Percentiles rank a stretch among this genome's conserved stretches.
Conservation (phyloP, 768 basidiomycete genomes). For the Tricholoma hemisulphureum region DNA sequence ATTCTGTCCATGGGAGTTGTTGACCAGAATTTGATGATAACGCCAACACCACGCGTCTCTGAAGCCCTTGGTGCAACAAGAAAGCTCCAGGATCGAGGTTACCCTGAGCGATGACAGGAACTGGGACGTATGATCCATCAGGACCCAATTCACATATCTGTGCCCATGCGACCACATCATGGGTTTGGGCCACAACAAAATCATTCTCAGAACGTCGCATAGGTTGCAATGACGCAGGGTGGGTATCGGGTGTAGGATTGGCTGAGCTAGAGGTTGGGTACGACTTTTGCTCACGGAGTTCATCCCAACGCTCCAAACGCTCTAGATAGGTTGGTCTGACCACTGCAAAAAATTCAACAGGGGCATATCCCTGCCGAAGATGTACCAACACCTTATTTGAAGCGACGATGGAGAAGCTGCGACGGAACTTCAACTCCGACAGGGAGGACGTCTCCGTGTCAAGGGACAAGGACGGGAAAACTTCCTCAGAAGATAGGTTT, state of each 20-base stretch:
- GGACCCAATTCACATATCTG: conserved; percentile 85
- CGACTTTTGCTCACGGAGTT: conserved; percentile 76
- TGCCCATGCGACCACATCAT: conserved; percentile 88
- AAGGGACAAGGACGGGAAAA: conserved; percentile 71
- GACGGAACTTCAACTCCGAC: conserved; percentile 81
- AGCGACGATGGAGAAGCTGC: conserved; percentile 76
- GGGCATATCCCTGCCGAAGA: conserved; percentile 74
- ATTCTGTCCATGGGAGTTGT: conserved; percentile 83
- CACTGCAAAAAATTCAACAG: conserved; percentile 88
- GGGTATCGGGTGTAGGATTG: conserved; percentile 38
- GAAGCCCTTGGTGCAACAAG: conserved; percentile 89
- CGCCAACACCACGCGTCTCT: conserved; percentile 74
- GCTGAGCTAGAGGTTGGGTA: conserved; percentile 37
- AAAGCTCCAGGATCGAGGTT: conserved; percentile 82
- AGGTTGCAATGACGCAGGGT: conserved; percentile 47
- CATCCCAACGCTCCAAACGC: conserved; percentile 91
- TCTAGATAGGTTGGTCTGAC: conserved; percentile 82
- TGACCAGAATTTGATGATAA: conserved; percentile 86
- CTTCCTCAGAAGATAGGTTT: conserved; percentile 69
- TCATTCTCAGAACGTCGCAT: conserved; percentile 95
- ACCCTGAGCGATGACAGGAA: conserved; percentile 76
- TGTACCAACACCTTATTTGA: conserved; percentile 71
- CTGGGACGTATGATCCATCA: conserved; percentile 79
- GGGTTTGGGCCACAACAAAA: conserved; percentile 81
- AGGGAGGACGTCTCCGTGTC: conserved; percentile 71